These are phyloP conservation scores for Lactarius pseudohatsudake DNA, from an alignment of 768 basidiomycete genomes.

Conservation along the genomic window DNA sequence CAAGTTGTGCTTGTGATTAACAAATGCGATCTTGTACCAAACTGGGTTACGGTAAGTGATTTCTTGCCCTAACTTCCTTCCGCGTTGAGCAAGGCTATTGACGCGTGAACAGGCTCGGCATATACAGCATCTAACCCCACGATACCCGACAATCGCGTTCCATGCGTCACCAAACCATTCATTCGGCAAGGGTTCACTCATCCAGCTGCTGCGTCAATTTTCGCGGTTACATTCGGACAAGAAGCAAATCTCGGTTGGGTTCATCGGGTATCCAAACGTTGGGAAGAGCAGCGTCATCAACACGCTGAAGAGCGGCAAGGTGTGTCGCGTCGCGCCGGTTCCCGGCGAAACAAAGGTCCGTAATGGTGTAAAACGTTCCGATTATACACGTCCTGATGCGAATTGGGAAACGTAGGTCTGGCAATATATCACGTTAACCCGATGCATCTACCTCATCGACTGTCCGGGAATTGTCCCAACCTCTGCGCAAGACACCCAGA, in stretches of 20 bases:
- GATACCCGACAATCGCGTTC: slow-evolving; percentile 96
- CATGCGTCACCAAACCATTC: slow-evolving; percentile 99
- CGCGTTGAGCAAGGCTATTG: background rate
- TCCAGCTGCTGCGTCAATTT: slow-evolving; percentile 95
- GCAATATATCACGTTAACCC: slow-evolving; percentile 98
- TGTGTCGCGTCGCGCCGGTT: slow-evolving; percentile 93
- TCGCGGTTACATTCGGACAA: slow-evolving; percentile 97
- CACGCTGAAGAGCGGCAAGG: slow-evolving; percentile 96
- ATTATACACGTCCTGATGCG: background rate
- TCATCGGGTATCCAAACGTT: slow-evolving; percentile 98
- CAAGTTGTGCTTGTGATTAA: slow-evolving; percentile 96
- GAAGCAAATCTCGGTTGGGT: slow-evolving; percentile 98
- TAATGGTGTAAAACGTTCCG: background rate
- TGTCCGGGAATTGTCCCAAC: slow-evolving; percentile 98
- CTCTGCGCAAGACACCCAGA: slow-evolving; percentile 86
- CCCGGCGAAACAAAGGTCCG: slow-evolving; percentile 92
- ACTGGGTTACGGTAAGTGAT: slow-evolving; percentile 93
- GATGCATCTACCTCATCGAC: slow-evolving; percentile 97
- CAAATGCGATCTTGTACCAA: slow-evolving; percentile 98
- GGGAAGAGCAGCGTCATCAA: slow-evolving; percentile 98
- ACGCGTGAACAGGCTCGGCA: slow-evolving; percentile 71
- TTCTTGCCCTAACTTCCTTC: slow-evolving; percentile 1
- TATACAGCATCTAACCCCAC: slow-evolving; percentile 91
- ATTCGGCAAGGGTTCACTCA: slow-evolving; percentile 97
- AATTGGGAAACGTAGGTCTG: slow-evolving; percentile 55